Evolutionary conservation across 2,329 filamentous ascomycete species (phyloP), one percentile per base, ranked within the genome.

Genomic region (Cercospora canescens): DNA sequence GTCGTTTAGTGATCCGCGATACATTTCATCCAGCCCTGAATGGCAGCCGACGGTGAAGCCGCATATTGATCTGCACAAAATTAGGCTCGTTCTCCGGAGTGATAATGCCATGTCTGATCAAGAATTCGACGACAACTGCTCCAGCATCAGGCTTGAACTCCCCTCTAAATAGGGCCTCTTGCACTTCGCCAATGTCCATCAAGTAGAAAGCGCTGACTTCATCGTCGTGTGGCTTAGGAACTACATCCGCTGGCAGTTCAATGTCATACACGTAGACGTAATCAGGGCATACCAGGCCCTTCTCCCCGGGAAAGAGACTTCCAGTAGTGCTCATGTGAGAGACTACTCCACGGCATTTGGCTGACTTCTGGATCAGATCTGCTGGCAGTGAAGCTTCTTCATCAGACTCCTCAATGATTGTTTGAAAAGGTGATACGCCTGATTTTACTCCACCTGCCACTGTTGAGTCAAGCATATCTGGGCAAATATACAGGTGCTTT

Each of bases 131-230:
- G 75, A 94, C 80, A 41, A 96, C 86, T 64, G 94, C 79, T n/a
- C 91, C 90, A 78, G 93, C 96, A 78, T 98, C 97, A 1, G 93
- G 91, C 82, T 99, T 99, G 82, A 94, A 98, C 71, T 89, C 86
- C 11, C 90, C 92, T 55, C 82, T 81, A 18, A 84, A 85, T 73
- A 98, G 81, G 48, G 89, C 88, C 63, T 83, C 81, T 77, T 88
- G 86, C 52, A 95, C 86, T 78, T 96, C 86, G 24, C 89, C 86
- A 34, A 97, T 85, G 3, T 85, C 88, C 85, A 88, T 89, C 63
- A 96, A 82, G 74, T 86, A 85, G 76, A 98, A 98, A 68, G 87
- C 87, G 74, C 92, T 91, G 3, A 96, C 94, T 81, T 98, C 94
- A 60, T 90, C 89, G 77, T 98, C 95, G 67, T 91, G 89, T 21